Evolutionary conservation across 2,329 filamentous ascomycete species (phyloP), one percentile per base, ranked within the genome.

Genomic region (Fusarium acutatum): DNA sequence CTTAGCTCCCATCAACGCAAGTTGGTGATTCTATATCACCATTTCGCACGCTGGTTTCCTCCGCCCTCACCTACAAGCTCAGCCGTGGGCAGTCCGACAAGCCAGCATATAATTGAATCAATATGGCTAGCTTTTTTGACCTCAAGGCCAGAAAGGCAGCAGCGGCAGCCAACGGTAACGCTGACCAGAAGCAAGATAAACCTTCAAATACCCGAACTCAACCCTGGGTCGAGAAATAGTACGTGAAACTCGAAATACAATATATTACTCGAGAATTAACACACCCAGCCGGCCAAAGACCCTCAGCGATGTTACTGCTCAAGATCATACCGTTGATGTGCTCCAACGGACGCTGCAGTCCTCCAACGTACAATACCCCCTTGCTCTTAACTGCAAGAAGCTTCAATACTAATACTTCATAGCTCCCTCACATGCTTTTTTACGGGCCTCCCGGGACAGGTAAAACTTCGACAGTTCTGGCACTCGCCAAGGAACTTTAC

Each of bases 161-260:
- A 17, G 91, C 93, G 20, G 93, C 91, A 22, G 91, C 89, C 44
- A 92, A 90, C 81, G 88, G 87, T 56, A 81, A 84, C 66, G 83
- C 88, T 26, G 90, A 92, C 49, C 88, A 88, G 60, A 97, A 96
- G 83, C 83, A 87, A 61, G 88, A 91, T 69, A 88, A 88, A 73
- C 76, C 88, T 85, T 66, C 88, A 86, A 79, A 92, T 88, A 75
- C 89, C 89, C 79, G 87, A 91, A 76, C 78, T 14, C 96, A 98
- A 80, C 96, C 96, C 78, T 99, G 96, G 96, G 96, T 98, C 60
- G 96, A 98, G 86, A 98, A 98, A 93, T 98, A 98, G 96, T 97
- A 86, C 72, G 88, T 69, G 18, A 47, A 26, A 47, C 34, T 44
- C 58, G n/a, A 50, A n/a, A 30, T 32, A 6, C 17, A n/a, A 22